Conservation (phyloP, 352 stramenopile species). For the Phytophthora sansomeana region DNA sequence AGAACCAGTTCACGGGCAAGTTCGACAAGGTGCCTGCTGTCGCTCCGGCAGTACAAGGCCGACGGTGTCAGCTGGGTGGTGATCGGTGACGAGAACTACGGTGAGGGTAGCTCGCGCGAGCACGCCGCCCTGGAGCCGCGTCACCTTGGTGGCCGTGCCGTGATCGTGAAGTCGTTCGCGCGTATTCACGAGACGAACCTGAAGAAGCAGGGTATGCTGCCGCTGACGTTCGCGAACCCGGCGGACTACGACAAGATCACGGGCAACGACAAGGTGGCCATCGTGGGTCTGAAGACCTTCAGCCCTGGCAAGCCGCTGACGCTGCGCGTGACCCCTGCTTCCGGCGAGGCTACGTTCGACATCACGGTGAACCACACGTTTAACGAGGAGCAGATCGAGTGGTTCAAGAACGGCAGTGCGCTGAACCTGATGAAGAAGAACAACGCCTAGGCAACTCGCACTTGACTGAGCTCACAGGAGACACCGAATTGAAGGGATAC, state of each 20-base stretch:
- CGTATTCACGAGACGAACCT: constrained; percentile 96
- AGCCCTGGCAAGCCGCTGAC: constrained; percentile 88
- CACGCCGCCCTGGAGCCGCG: constrained; percentile 93
- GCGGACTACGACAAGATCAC: constrained; percentile 94
- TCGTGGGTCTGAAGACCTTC: constrained; percentile 88
- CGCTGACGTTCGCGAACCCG: constrained; percentile 92
- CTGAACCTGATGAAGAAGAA: constrained; percentile 96
- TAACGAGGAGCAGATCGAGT: constrained; percentile 95
- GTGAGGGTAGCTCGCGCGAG: constrained; percentile 93
- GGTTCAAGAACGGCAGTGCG: constrained; percentile 94
- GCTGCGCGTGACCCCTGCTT: constrained; percentile 78
- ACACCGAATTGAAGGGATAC: constrained; percentile 47
- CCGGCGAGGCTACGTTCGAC: constrained; percentile 75
- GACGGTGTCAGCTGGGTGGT: constrained; percentile 92
- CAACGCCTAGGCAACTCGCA: constrained; percentile 59
- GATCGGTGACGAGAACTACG: constrained; percentile 95
- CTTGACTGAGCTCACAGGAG: constrained; percentile 33
- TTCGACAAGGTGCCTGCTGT: constrained; percentile 92
- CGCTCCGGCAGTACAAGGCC: constrained; percentile 93
- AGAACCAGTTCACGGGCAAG: constrained; percentile 91
- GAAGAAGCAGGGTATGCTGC: constrained; percentile 96
- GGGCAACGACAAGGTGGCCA: constrained; percentile 93
- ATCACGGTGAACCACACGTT: constrained; percentile 95
- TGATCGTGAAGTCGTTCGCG: constrained; percentile 95
- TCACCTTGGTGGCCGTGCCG: constrained; percentile 90